These are phyloP conservation scores for Penicillium sp. DNA, from an alignment of 2,329 filamentous ascomycete genomes.

Conservation along the genomic window DNA sequence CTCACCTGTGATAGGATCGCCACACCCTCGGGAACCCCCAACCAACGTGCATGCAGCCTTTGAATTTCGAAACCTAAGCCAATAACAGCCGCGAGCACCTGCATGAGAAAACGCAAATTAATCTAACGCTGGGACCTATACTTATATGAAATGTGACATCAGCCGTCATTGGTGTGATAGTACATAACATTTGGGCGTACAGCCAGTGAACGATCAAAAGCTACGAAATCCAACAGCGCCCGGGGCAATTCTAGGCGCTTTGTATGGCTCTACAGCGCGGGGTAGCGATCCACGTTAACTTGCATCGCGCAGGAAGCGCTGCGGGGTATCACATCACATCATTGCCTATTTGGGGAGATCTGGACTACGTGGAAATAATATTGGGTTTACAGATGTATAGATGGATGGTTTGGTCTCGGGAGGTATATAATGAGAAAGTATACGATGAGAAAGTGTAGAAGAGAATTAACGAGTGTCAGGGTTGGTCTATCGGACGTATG, in stretches of 20 bases:
- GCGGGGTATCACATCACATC: conserved; percentile 10
- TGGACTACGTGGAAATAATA: conserved; percentile 7
- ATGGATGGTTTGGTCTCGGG: neutral
- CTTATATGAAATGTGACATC: conserved; percentile 4
- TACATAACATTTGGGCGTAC: neutral
- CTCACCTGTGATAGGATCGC: conserved; percentile 4
- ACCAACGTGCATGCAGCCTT: conserved; percentile 4
- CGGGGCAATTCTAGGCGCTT: neutral
- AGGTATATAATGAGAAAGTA: neutral
- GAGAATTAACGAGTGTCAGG: conserved; percentile 4
- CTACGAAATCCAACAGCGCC: neutral
- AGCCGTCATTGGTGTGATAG: neutral
- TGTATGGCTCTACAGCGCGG: neutral
- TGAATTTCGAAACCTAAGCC: neutral
- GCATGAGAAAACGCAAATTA: neutral
- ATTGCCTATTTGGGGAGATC: neutral
- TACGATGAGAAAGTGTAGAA: neutral
- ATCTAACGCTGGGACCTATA: neutral
- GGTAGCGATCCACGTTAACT: conserved; percentile 4
- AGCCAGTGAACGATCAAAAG: neutral
- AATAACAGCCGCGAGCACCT: neutral
- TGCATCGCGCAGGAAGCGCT: neutral
- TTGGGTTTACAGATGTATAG: neutral
- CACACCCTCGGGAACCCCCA: conserved; percentile 3
- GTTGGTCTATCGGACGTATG: conserved; percentile 19